Base-by-base conservation (phyloP, 805 yeast species). In the Candida alai region DNA sequence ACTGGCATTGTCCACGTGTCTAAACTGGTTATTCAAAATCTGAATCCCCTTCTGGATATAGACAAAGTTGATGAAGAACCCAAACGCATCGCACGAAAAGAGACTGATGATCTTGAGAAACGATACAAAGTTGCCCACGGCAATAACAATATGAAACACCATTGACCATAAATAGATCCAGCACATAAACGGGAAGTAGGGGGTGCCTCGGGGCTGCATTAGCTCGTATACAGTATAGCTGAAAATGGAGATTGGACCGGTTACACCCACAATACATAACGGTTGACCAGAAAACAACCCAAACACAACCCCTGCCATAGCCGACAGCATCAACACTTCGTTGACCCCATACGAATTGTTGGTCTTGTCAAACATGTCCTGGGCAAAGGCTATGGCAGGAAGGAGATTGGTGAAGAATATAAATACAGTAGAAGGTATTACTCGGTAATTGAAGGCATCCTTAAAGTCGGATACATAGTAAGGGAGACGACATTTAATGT, bases 321-420 rank as follows among this genome's bases (percentile, higher is more conserved):
- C 96, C 20, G 89, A 78, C 5, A 93, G 70, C 52, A 93, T 51
- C 16, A 90, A 65, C 2, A 90, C 83, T 52, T 90, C 98, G 52
- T 90, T 93, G 4, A 93, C 83, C 3, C 98, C 98, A 49, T 87
- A 90, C 9, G 89, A 72, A 44, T 84, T 78, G 31, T 83, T 62
- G 0, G 98, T 90, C 41, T 86, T 80, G 56, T 89, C 96, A 57
- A 88, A 89, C 96, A 90, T 84, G 54, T 90, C 97, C 52, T 87
- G 96, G 0, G 97, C 95, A 68, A 90, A 90, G 0, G 97, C 96
- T 26, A 90, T 72, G 0, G 97, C 97, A 2, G 97, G 97, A 24
- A 90, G 66, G 28, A 90, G 54, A 54, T 93, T 90, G 27, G 95
- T 88, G 68, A 93, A 88, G 57, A 83, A 90, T 10, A 93, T 83